Evolutionary conservation across 805 yeast species (phyloP).

Genomic region (Metschnikowia henanensis): DNA sequence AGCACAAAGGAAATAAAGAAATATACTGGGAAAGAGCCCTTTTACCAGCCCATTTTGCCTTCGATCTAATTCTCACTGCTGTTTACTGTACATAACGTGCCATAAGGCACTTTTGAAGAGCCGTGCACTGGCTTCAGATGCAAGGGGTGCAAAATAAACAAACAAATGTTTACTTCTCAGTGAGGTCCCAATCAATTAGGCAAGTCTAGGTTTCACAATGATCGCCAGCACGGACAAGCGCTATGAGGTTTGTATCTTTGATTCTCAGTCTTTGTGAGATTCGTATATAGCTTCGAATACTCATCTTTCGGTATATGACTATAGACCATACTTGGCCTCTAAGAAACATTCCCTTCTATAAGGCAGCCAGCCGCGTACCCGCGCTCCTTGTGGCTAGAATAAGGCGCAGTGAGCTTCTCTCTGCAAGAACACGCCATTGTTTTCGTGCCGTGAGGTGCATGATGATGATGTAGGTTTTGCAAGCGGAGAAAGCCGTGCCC

Average conservation of each 20-base stretch:
- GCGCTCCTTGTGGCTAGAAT: not conserved
- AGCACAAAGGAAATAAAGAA: constrained; percentile 23
- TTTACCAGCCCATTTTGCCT: constrained; percentile 3
- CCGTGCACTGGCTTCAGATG: not conserved
- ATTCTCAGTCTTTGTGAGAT: too few relatives aligned
- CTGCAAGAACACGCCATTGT: not conserved
- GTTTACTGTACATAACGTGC: not conserved
- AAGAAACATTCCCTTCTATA: not conserved
- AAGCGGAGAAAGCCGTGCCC: not conserved
- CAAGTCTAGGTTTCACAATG: not conserved
- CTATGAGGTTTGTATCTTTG: too few relatives aligned
- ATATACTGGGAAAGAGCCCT: constrained; percentile 14
- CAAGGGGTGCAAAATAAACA: not conserved
- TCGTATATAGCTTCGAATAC: too few relatives aligned
- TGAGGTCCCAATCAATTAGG: not conserved
- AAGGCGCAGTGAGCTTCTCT: not conserved
- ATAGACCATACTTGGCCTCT: not conserved
- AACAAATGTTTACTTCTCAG: not conserved
- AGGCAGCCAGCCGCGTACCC: not conserved
- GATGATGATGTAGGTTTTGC: not conserved
- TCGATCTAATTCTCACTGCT: not conserved
- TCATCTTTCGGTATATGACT: too few relatives aligned
- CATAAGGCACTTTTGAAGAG: not conserved
- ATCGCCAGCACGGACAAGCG: too few relatives aligned
- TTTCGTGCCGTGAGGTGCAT: not conserved